phyloP scores from a whole-genome alignment of 768 basidiomycete genomes.

The Roridomyces roridus region DNA sequence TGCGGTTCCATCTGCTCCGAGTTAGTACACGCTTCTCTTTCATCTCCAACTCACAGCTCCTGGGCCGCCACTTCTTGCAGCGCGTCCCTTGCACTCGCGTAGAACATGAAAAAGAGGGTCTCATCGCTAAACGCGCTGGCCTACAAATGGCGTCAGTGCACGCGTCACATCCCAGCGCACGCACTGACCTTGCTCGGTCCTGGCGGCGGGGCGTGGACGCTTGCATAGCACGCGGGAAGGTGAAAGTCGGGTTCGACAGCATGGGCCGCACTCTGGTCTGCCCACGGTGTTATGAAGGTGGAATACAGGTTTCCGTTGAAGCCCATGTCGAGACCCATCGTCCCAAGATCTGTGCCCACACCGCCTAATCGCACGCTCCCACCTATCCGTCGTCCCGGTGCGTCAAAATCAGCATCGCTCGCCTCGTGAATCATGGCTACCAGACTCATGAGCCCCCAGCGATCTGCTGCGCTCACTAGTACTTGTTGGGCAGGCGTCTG shows the following conservation, averaged over 20 bases:
- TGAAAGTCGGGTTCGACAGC: conserved; percentile 92
- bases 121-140: conserved; percentile 91
- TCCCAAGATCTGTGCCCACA: conserved; percentile 90
- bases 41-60: conserved; percentile 76
- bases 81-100: conserved; percentile 89
- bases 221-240: conserved; percentile 86
- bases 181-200: conserved; percentile 79
- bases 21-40: neutral
- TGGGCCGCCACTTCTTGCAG: conserved; percentile 94
- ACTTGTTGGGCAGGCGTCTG: conserved; percentile 95
- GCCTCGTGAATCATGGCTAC: conserved; percentile 88
- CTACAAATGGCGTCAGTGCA: neutral
- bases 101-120: conserved; percentile 98
- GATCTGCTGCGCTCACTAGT: conserved; percentile 89
- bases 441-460: conserved; percentile 91
- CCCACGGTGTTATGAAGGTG: conserved; percentile 96
- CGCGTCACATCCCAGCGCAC: conserved; percentile 31
- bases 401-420: conserved; percentile 73
- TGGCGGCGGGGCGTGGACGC: conserved; percentile 86
- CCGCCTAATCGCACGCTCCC: conserved; percentile 58
- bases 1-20: conserved; percentile 80
- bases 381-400: conserved; percentile 1
- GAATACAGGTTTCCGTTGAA: conserved; percentile 87
- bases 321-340: conserved; percentile 90
- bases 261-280: conserved; percentile 85